A percentile compares a stretch with the other conserved stretches of the same genome.
These are phyloP conservation scores for Begonia peltatifolia DNA, from an alignment of 306 rosid genomes.

Conservation along the genomic window DNA sequence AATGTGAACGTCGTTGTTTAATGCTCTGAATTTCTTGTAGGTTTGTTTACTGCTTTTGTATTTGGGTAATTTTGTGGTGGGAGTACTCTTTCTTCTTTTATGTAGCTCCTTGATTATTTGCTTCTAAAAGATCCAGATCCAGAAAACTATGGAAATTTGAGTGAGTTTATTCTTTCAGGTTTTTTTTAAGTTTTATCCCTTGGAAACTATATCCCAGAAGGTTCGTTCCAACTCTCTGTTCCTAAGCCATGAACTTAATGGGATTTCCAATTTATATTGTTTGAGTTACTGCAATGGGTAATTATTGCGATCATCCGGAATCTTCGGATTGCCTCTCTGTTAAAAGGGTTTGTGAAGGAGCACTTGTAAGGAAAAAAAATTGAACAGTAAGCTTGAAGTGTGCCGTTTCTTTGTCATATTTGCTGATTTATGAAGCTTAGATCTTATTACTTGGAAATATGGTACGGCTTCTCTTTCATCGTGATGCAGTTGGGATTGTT, in stretches of 20 bases:
- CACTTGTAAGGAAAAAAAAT: neutral
- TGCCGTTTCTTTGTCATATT: constrained; percentile 1
- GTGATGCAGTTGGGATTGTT: neutral
- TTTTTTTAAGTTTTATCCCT: neutral
- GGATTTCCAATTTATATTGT: constrained; percentile 2
- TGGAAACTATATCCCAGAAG: neutral
- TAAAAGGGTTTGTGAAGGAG: neutral
- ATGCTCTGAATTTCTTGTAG: constrained; percentile 2
- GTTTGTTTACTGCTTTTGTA: neutral
- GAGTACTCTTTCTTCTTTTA: neutral
- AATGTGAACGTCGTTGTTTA: constrained; percentile 10
- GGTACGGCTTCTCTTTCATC: neutral
- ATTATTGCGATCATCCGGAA: neutral
- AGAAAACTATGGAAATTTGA: neutral
- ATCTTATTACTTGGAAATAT: no score
- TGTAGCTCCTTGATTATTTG: neutral
- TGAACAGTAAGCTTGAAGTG: neutral
- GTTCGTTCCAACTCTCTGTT: neutral
- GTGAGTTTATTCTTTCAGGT: neutral
- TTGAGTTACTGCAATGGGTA: neutral
- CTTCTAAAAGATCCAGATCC: constrained; percentile 32
- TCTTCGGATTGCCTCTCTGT: neutral
- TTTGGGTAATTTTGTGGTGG: neutral
- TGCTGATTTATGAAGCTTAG: neutral
- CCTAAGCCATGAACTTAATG: neutral